Evolutionary conservation across 2,329 filamentous ascomycete species (phyloP).

Genomic region (Aspergillus novoparasiticus): DNA sequence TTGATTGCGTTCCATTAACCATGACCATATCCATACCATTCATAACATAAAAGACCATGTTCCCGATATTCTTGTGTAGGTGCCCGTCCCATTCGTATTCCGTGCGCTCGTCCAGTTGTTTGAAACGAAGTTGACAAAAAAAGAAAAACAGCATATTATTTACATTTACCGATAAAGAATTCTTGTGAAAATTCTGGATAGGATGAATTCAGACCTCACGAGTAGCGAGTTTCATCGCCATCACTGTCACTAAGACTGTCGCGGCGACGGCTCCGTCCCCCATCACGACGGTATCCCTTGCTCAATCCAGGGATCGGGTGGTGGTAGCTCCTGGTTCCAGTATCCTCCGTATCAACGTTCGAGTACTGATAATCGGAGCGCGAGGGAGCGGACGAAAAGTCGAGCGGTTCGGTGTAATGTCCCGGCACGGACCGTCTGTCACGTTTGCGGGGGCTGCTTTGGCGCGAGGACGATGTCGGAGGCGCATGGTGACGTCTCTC

Average conservation of each 20-base stretch:
- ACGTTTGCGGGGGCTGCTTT: constrained; percentile 40
- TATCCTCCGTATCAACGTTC: constrained; percentile 44
- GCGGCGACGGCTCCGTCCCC: constrained; percentile 45
- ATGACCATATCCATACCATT: not conserved
- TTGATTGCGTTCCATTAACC: constrained; percentile 4
- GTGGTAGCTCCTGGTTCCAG: constrained; percentile 58
- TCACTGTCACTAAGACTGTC: constrained; percentile 60
- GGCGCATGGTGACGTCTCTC: constrained; percentile 30
- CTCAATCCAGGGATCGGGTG: constrained; percentile 60
- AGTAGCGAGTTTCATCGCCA: constrained; percentile 38
- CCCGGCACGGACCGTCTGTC: constrained; percentile 39
- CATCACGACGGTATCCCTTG: constrained; percentile 44
- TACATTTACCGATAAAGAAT: not conserved
- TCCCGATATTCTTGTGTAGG: not conserved
- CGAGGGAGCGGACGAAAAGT: constrained; percentile 43
- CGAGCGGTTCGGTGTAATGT: constrained; percentile 47
- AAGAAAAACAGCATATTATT: constrained; percentile 1
- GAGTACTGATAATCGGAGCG: constrained; percentile 46
- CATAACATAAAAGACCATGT: not conserved
- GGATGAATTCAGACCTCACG: constrained; percentile 13
- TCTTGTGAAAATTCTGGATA: not conserved
- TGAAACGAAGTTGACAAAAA: not conserved
- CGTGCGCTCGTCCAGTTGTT: not conserved
- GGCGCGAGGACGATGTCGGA: constrained; percentile 32
- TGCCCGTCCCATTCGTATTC: constrained; percentile 1